Evolutionary conservation across 768 basidiomycete genomes (phyloP).

Genomic region (Naganishia vishniacii): DNA sequence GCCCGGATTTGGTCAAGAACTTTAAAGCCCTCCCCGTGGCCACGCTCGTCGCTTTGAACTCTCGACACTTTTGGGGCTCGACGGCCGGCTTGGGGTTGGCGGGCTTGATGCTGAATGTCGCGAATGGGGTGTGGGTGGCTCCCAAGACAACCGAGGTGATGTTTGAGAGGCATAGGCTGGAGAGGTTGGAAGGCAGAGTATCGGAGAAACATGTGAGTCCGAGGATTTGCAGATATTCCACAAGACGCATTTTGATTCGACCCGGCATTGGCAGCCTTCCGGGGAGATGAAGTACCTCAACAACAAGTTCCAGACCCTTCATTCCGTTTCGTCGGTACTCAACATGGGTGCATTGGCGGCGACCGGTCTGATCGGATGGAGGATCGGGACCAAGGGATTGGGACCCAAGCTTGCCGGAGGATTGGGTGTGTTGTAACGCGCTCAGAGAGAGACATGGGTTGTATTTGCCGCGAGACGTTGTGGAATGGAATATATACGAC

Average conservation of each 20-base stretch:
- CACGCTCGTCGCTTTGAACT: slow-evolving; percentile 57
- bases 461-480: too few species aligned
- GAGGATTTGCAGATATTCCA: too few species aligned
- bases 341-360: slow-evolving; percentile 58
- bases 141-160: slow-evolving; percentile 70
- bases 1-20: slow-evolving; percentile 59
- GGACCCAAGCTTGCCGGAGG: slow-evolving; percentile 24
- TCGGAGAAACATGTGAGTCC: slow-evolving; percentile 60
- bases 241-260: too few species aligned
- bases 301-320: slow-evolving; percentile 61
- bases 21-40: slow-evolving; percentile 54
- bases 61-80: slow-evolving; percentile 58
- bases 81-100: slow-evolving; percentile 18
- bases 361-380: slow-evolving; percentile 32
- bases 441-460: too few species aligned
- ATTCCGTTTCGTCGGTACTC: slow-evolving; percentile 64
- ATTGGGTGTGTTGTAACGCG: slow-evolving; percentile 6
- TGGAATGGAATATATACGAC: too few species aligned
- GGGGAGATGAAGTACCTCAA: slow-evolving; percentile 65
- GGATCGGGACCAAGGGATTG: slow-evolving; percentile 21
- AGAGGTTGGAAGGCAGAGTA: slow-evolving; percentile 66
- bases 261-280: slow-evolving; percentile 64
- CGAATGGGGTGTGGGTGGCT: slow-evolving; percentile 66
- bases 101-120: slow-evolving; percentile 50
- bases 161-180: slow-evolving; percentile 65